These are phyloP conservation scores for Monosporozyma unispora DNA, from an alignment of 805 yeast genomes.

Conservation along the genomic window DNA sequence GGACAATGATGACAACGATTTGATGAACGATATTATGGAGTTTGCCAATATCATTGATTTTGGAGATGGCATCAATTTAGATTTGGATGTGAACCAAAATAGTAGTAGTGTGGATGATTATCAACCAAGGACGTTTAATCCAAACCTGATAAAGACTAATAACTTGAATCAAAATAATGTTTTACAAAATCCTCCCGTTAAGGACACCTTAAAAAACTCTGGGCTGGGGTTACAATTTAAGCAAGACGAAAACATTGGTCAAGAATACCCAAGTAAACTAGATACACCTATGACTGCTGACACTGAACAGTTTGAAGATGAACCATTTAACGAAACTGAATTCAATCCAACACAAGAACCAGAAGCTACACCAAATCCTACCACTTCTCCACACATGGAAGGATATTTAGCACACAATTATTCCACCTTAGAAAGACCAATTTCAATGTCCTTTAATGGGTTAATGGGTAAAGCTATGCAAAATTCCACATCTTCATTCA, in stretches of 20 bases:
- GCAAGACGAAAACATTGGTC: conserved; percentile 1
- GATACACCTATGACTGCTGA: background rate
- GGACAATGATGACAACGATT: conserved; percentile 26
- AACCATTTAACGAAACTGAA: conserved; percentile 18
- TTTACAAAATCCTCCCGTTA: background rate
- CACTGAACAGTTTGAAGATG: conserved; percentile 20
- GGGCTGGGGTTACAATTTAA: background rate
- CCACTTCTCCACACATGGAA: conserved; percentile 5
- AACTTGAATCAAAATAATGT: background rate
- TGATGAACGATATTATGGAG: conserved; percentile 35
- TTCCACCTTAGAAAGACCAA: conserved; percentile 23
- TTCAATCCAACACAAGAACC: background rate
- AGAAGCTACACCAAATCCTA: background rate
- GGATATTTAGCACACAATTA: conserved; percentile 3
- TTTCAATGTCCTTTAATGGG: conserved; percentile 52
- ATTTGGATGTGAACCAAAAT: conserved; percentile 21
- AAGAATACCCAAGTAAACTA: conserved; percentile 2
- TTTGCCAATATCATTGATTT: conserved; percentile 39
- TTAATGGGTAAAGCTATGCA: conserved; percentile 50
- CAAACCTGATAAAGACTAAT: background rate
- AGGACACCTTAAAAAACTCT: background rate
- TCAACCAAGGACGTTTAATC: conserved; percentile 4
- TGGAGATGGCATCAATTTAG: conserved; percentile 35
- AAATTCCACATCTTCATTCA: conserved; percentile 16
- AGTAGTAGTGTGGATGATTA: background rate